These are phyloP conservation scores for Nakazawaea ernobii DNA, from an alignment of 805 yeast species.

Conservation along the genomic window DNA sequence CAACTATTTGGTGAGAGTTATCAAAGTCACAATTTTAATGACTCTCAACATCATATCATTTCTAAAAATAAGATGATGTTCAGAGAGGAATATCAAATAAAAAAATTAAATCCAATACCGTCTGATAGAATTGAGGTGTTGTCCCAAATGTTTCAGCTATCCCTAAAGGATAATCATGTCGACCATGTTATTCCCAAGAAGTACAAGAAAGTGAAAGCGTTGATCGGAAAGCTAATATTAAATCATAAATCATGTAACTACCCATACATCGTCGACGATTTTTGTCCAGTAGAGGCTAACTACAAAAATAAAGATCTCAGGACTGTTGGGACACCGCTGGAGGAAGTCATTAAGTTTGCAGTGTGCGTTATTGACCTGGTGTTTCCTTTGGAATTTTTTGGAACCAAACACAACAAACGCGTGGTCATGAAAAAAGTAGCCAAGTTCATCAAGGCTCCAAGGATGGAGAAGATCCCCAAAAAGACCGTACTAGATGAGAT, in stretches of 20 bases:
- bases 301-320: constrained; percentile 20
- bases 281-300: constrained; percentile 22
- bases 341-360: constrained; percentile 36
- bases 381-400: constrained; percentile 49
- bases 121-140: constrained; percentile 10
- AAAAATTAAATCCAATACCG: constrained; percentile 19
- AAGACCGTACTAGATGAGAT: constrained; percentile 29
- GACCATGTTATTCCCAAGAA: constrained; percentile 17
- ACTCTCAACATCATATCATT: constrained; percentile 5
- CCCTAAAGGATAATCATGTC: constrained; percentile 7
- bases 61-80: constrained; percentile 21
- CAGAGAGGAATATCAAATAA: constrained; percentile 14
- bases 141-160: constrained; percentile 11
- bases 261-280: constrained; percentile 27
- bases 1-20: constrained; percentile 23
- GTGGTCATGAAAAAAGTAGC: constrained; percentile 32
- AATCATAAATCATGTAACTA: constrained; percentile 33
- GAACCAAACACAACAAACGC: constrained; percentile 43
- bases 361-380: constrained; percentile 37
- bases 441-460: constrained; percentile 28
- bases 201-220: constrained; percentile 16
- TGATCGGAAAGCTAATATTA: constrained; percentile 19
- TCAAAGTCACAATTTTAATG: neutral
- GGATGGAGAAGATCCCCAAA: constrained; percentile 30
- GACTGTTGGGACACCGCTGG: constrained; percentile 25